Base-by-base conservation (phyloP, 2,329 filamentous ascomycete species). In the Trichoderma guizhouense region DNA sequence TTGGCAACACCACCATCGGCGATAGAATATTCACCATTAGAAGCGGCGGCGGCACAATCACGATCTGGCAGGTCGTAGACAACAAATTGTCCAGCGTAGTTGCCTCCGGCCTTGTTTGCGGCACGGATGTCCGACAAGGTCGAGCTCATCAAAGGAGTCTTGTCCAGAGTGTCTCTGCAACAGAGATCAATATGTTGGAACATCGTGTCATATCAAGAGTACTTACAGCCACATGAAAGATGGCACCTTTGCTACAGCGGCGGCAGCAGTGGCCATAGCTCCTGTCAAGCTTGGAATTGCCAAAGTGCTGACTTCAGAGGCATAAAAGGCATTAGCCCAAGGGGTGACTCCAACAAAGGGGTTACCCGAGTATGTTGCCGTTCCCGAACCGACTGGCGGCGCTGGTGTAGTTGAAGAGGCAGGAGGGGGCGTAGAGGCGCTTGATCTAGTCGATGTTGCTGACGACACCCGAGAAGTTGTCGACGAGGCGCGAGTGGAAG, bases 71-170 rank as follows among this genome's bases (percentile, higher is more conserved):
- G 36, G 51, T 68, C 65, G 18, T 68, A 68, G 5, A 68, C 65
- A 14, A 68, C 65, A 24, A 68, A 68, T 21, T 68, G 65, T 8
- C 65, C 65, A 24, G 65, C 65, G 28, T 68, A 68, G 15, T 68
- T 68, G n/a, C 65, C 65, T 21, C 65, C 65, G 2, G 39, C 39
- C 24, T 58, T 68, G 32, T 68, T 68, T 30, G 65, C 65, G 14
- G 65, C 24, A 18, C 65, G 65, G n/a, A 68, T 68, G n/a, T 68
- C 65, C 7, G 65, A 34, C 51, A 68, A 18, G n/a, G 65, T 68
- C 7, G 28, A 26, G 32, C 36, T 34, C 65, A 68, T 58, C 21
- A 43, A 15, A 24, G 9, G n/a, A 18, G 65, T 68, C 18, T 68
- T 68, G 7, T 57, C 43, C 7, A 68, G 11, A 18, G 65, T 58